Evolutionary conservation across 2,329 filamentous ascomycete genomes (phyloP).

Genomic region (Cyclaneusma minus): DNA sequence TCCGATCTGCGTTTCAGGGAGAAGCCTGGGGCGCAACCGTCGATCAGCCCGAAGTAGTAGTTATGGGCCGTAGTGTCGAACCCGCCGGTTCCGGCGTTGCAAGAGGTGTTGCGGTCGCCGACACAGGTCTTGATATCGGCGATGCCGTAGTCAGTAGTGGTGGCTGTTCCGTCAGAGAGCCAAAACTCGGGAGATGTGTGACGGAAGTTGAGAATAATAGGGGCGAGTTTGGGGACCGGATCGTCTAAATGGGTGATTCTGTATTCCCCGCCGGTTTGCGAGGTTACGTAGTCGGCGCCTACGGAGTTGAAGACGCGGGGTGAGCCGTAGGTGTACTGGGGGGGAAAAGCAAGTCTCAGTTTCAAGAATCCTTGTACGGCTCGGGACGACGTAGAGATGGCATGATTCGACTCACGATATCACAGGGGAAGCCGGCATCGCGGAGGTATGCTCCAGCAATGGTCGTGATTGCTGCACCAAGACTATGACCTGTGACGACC

Average conservation of each 20-base stretch:
- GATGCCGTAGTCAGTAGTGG: slow-evolving; percentile 22
- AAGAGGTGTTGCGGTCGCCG: slow-evolving; percentile 30
- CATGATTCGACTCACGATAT: no score
- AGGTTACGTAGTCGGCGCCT: slow-evolving; percentile 15
- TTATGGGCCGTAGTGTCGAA: slow-evolving; percentile 27
- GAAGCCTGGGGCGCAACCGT: slow-evolving; percentile 20
- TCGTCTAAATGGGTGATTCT: slow-evolving; percentile 54
- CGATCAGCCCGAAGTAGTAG: slow-evolving; percentile 32
- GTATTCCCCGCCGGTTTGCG: slow-evolving; percentile 27
- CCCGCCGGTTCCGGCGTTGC: slow-evolving; percentile 33
- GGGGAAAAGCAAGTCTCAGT: no score
- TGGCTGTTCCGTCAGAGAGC: slow-evolving; percentile 25
- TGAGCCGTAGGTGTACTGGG: slow-evolving; percentile 19
- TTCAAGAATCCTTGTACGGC: no score
- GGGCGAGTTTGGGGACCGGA: slow-evolving; percentile 52
- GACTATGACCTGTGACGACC: slow-evolving; percentile 15
- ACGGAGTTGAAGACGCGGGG: slow-evolving; percentile 16
- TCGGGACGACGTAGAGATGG: no score
- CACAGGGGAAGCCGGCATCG: slow-evolving; percentile 8
- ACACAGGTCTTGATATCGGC: slow-evolving; percentile 29
- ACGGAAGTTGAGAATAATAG: slow-evolving; percentile 41
- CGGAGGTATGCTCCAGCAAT: slow-evolving; percentile 12
- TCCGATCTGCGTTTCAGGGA: neutral
- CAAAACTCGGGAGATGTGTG: slow-evolving; percentile 58
- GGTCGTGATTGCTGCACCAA: slow-evolving; percentile 17